Evolutionary conservation across 1,139 yeast species (phyloP).

Genomic region (Saccharomyces hybrid): DNA sequence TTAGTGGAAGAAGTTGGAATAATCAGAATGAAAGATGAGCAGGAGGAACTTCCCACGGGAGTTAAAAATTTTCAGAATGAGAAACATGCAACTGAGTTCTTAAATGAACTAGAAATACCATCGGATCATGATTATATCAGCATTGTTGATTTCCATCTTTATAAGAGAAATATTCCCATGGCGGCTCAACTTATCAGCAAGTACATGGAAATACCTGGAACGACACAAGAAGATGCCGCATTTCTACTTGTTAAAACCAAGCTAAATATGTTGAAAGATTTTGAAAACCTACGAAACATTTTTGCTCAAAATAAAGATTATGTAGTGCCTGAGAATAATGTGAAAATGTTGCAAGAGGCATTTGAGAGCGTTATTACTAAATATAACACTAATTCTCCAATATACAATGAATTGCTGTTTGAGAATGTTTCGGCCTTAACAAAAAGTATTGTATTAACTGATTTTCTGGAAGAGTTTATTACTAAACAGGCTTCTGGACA

Average conservation of each 20-base stretch:
- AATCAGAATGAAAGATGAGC: conserved; percentile 2
- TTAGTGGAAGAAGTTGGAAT: conserved; percentile 16
- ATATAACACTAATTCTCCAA: conserved; percentile 8
- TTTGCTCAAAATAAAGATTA: conserved; percentile 2
- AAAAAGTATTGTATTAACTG: conserved; percentile 9
- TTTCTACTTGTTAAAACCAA: conserved; percentile 14
- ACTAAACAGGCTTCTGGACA: conserved; percentile 4
- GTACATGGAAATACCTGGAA: conserved; percentile 8
- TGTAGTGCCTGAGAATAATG: neutral
- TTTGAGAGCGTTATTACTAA: conserved; percentile 12
- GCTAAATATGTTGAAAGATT: conserved; percentile 19
- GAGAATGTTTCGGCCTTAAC: conserved; percentile 12
- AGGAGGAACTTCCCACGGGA: neutral
- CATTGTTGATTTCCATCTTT: conserved; percentile 19
- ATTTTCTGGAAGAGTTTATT: conserved; percentile 9
- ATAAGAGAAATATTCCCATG: conserved; percentile 11
- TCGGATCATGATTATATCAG: conserved; percentile 17
- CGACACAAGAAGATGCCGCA: conserved; percentile 3
- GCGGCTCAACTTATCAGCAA: conserved; percentile 15
- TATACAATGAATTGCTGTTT: conserved; percentile 13
- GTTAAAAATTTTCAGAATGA: conserved; percentile 16
- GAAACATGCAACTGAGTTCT: conserved; percentile 21
- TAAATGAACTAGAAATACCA: conserved; percentile 21
- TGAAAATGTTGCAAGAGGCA: conserved; percentile 7
- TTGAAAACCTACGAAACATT: conserved; percentile 12